Evolutionary conservation across 768 basidiomycete genomes (phyloP), one percentile per base, ranked within the genome.

Genomic region (Termitomyces sp.): DNA sequence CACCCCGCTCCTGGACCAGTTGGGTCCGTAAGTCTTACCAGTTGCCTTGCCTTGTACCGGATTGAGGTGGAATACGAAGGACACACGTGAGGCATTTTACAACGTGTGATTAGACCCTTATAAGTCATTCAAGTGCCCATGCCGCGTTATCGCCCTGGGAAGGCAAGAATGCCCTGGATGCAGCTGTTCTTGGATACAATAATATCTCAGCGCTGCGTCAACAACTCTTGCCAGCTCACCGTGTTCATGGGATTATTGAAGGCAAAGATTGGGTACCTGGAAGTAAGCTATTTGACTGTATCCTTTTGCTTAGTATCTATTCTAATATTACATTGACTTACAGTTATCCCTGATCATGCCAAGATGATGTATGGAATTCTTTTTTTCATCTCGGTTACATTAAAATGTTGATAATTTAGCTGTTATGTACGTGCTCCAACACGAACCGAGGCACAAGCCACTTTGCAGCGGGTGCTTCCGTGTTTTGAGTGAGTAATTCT

Each of bases 91-190:
- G 78, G 53, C 24, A 27, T 13, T 29, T 20, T 27, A n/a, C 1
- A 3, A 27, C 26, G 20, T 10, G n/a, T 44, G 18, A 13, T 22
- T 47, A 42, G 18, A 49, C 53, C 46, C 31, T 34, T 42, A 24
- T 8, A 24, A 32, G 26, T 7, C 9, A n/a, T 26, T 36, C 58
- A 39, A 91, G 88, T 12, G 88, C 90, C 3, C 90, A 91, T 66
- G 90, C 89, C 4, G 85, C 84, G 1, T 73, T 88, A 27, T 87
- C 86, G 22, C 92, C 91, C 24, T 93, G 92, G 91, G 88, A 92
- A 68, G 92, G 90, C 1, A 78, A 76, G 59, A 93, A 94, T 60
- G 86, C 92, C 1, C 71, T 93, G 13, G 92, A 95, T 65, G 93
- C 93, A 0, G 91, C 90, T n/a, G 87, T 93, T 5, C 76, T 92